phyloP scores from a whole-genome alignment of 805 yeast genomes.

The Wickerhamomyces alni region DNA sequence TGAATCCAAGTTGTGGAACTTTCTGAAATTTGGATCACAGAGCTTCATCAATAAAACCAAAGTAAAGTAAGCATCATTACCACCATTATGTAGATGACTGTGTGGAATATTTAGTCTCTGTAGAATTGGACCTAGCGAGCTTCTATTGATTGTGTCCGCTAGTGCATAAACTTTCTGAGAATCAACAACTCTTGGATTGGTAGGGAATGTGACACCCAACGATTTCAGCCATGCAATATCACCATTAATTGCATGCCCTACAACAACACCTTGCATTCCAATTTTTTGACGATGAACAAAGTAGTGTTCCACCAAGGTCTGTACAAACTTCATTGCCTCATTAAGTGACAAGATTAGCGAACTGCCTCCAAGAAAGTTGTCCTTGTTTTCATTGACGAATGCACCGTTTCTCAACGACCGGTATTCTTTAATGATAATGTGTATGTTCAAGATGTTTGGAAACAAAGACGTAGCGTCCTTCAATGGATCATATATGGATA shows the following conservation, averaged over 20 bases:
- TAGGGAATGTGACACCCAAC: conserved; percentile 43
- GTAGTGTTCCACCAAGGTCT: conserved; percentile 38
- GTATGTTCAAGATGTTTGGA: conserved; percentile 37
- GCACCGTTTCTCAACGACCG: conserved; percentile 39
- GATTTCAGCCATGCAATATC: conserved; percentile 47
- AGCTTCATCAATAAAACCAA: conserved; percentile 42
- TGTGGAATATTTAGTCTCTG: conserved; percentile 47
- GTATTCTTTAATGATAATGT: conserved; percentile 40
- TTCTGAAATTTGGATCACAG: conserved; percentile 41
- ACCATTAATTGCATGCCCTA: conserved; percentile 55
- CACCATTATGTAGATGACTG: conserved; percentile 61
- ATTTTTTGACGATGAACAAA: conserved; percentile 24
- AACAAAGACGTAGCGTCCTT: conserved; percentile 31
- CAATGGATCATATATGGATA: conserved; percentile 50
- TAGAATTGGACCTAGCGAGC: conserved; percentile 41
- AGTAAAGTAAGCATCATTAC: conserved; percentile 65
- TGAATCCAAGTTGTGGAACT: neutral
- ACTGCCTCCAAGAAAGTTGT: conserved; percentile 44
- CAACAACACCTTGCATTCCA: conserved; percentile 34
- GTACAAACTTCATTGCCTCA: conserved; percentile 34
- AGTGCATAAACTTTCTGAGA: conserved; percentile 39
- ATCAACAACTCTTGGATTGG: conserved; percentile 31
- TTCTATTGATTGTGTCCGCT: conserved; percentile 32
- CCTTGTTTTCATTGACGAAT: conserved; percentile 49
- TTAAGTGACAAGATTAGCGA: conserved; percentile 34